These are phyloP conservation scores for Barnettozyma sucrosica DNA, from an alignment of 805 yeast species.

Conservation along the genomic window DNA sequence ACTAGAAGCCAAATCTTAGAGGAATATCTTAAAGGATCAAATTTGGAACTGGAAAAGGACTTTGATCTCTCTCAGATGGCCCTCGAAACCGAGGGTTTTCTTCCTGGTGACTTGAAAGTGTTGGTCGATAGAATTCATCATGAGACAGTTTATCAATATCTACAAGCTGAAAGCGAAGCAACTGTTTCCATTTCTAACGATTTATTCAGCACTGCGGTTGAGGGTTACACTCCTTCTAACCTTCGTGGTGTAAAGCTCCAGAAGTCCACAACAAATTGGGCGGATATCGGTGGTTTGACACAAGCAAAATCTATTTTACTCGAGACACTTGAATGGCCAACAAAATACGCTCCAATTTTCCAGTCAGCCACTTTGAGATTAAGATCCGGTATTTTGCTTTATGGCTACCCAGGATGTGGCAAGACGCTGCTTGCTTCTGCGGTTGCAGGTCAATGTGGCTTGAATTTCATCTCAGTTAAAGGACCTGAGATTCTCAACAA, in stretches of 20 bases:
- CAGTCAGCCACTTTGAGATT: conserved; percentile 79
- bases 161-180: conserved; percentile 8
- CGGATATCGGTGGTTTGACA: conserved; percentile 81
- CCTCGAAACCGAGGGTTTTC: conserved; percentile 80
- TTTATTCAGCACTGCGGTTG: conserved; percentile 51
- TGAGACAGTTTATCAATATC: conserved; percentile 28
- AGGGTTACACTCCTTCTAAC: conserved; percentile 72
- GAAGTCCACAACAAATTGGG: conserved; percentile 70
- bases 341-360: conserved; percentile 93
- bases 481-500: conserved; percentile 95
- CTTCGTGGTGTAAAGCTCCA: conserved; percentile 83
- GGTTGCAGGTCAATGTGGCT: conserved; percentile 87
- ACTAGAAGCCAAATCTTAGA: conserved; percentile 45
- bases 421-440: conserved; percentile 91
- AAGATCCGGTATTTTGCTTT: conserved; percentile 82
- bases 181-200: conserved; percentile 25
- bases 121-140: conserved; percentile 66
- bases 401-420: conserved; percentile 98
- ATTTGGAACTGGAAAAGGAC: conserved; percentile 31
- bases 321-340: conserved; percentile 96
- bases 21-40: conserved; percentile 19
- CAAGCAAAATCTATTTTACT: conserved; percentile 70
- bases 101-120: conserved; percentile 74
- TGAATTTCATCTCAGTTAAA: conserved; percentile 87
- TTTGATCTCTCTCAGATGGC: conserved; percentile 48